Base-by-base conservation (phyloP, 2,329 filamentous ascomycete genomes). In the Keithomyces neogunnii region DNA sequence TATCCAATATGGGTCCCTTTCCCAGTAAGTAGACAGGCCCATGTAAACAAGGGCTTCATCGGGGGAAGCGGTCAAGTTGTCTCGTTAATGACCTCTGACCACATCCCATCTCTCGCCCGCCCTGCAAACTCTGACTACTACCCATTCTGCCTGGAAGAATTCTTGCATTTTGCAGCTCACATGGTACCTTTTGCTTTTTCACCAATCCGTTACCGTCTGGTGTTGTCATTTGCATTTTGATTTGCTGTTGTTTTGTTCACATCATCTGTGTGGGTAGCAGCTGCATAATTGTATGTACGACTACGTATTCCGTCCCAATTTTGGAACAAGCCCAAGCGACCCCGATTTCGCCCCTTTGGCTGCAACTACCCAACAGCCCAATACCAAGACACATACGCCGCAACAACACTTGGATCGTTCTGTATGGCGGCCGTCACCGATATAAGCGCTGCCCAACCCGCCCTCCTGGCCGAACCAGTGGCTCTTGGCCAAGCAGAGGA, bases 321-420 rank as follows among this genome's bases (percentile, higher is more conserved):
- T 31, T 5, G 43, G 33, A 29, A 36, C 28, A 55, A 45, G 57
- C 57, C 56, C 56, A 55, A 59, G 50, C 51, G 39, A 36, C 50
- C 40, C 47, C 53, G 42, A 54, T 31, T 33, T 42, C 13, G 45
- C 47, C 40, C 39, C 35, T 47, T 54, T 48, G 38, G 45, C 62
- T 66, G 65, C 63, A 61, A 60, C 62, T 63, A 61, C 60, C 61
- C 62, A 59, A 63, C 59, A 58, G 59, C 58, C 64, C 64, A 63
- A 68, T 60, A 28, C 57, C 53, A 55, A 55, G 28, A 3, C 40
- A 55, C 57, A 38, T 49, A 60, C 54, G 47, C 40, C 29, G 40
- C 45, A 29, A 47, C 32, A 33, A 35, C 11, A 26, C 32, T 35
- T 19, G 45, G 30, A n/a, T 10, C 40, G 28, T 38, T 47, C 62